A percentile compares a stretch with the other conserved stretches of the same genome.
These are phyloP conservation scores for Pachyrhizus erosus DNA, from an alignment of 306 rosid genomes.

Conservation along the genomic window DNA sequence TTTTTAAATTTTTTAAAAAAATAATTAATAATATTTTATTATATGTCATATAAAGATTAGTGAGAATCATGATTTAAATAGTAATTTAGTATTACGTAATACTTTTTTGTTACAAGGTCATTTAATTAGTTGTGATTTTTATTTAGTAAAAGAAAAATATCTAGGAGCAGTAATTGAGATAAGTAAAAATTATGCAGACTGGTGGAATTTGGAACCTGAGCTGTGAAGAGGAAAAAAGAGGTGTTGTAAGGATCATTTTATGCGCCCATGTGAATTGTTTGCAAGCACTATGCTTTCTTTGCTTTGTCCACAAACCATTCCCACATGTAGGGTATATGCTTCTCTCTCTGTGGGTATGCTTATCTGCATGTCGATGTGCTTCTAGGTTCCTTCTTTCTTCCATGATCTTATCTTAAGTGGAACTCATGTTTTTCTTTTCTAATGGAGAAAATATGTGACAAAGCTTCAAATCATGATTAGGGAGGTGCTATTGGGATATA, in stretches of 20 bases:
- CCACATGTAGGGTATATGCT: slow-evolving; percentile 80
- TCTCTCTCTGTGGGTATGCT: slow-evolving; percentile 37
- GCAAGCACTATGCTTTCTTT: slow-evolving; percentile 61
- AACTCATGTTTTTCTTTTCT: slow-evolving; percentile 37
- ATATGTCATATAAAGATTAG: too few species aligned
- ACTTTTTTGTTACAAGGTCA: too few species aligned
- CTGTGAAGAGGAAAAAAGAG: slow-evolving; percentile 30
- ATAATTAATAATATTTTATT: too few species aligned
- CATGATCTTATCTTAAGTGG: slow-evolving; percentile 42
- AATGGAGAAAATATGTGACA: slow-evolving; percentile 40
- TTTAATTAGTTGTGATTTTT: background rate
- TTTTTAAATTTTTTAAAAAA: too few species aligned
- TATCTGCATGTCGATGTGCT: slow-evolving; percentile 4
- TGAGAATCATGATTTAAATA: too few species aligned
- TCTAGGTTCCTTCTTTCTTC: slow-evolving; percentile 60
- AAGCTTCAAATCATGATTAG: slow-evolving; percentile 63
- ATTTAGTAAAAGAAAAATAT: background rate
- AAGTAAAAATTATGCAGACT: background rate
- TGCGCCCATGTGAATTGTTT: slow-evolving; percentile 71
- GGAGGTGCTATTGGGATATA: background rate
- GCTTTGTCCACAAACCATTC: slow-evolving; percentile 71
- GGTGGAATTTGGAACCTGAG: slow-evolving; percentile 32
- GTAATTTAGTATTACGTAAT: too few species aligned
- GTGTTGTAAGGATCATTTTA: slow-evolving; percentile 42
- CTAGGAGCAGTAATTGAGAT: slow-evolving; percentile 1